Conservation (phyloP, 805 yeast species). For the Blastobotrys attinorum region DNA sequence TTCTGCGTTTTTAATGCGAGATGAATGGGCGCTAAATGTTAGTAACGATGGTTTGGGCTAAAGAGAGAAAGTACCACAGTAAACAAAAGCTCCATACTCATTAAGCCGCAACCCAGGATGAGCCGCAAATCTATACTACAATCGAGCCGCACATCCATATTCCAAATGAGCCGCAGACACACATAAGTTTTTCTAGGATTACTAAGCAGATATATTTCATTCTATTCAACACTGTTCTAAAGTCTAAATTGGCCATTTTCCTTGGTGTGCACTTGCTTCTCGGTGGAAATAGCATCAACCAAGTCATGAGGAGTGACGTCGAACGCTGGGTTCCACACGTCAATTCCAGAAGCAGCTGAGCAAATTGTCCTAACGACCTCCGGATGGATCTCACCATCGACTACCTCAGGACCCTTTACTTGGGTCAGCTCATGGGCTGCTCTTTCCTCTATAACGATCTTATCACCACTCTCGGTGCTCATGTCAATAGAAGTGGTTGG, state of each 20-base stretch:
- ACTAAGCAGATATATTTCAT: no score
- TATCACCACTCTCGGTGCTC: conserved; percentile 56
- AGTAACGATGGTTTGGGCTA: no score
- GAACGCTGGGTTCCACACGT: conserved; percentile 94
- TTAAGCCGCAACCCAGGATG: no score
- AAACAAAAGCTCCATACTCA: no score
- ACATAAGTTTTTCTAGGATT: no score
- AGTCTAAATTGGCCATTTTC: conserved; percentile 44
- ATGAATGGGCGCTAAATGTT: no score
- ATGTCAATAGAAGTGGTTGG: conserved; percentile 87
- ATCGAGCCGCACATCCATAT: no score
- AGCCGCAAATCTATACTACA: no score
- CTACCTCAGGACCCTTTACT: conserved; percentile 59
- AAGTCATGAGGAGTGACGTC: conserved; percentile 82
- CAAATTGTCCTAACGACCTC: conserved; percentile 48
- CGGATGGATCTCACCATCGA: conserved; percentile 21
- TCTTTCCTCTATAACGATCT: conserved; percentile 80
- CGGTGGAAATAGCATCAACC: conserved; percentile 88
- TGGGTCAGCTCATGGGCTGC: conserved; percentile 72
- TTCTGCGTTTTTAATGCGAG: no score
- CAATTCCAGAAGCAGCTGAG: conserved; percentile 75
- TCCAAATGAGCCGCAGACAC: no score
- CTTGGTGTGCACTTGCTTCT: conserved; percentile 52
- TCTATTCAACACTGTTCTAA: conserved; percentile 5
- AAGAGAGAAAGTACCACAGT: no score